Conservation (phyloP, 2,329 filamentous ascomycete species). For the Mycosphaerella arachidis region DNA sequence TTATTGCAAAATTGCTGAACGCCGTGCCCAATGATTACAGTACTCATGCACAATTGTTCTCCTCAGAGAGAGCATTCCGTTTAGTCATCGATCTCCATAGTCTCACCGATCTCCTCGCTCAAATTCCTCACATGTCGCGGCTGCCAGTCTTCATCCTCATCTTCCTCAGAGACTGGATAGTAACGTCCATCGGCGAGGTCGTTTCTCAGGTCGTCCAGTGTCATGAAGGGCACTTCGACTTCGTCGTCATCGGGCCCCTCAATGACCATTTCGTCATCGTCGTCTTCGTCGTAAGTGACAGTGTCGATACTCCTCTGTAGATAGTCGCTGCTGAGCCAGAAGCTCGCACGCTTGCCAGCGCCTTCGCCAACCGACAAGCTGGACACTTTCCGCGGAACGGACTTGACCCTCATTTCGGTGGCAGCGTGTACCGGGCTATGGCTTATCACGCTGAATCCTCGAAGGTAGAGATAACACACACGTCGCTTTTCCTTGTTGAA, state of each 20-base stretch:
- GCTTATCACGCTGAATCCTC: constrained; percentile 75
- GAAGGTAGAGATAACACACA: constrained; percentile 88
- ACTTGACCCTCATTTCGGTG: constrained; percentile 40
- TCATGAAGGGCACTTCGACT: constrained; percentile 32
- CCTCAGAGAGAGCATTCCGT: neutral
- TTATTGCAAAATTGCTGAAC: neutral
- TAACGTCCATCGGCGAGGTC: constrained; percentile 30
- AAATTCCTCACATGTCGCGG: constrained; percentile 25
- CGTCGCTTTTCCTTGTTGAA: constrained; percentile 91
- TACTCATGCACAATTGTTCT: neutral
- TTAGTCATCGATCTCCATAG: constrained; percentile 29
- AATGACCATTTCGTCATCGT: constrained; percentile 30
- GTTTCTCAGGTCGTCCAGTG: constrained; percentile 34
- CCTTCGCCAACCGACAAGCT: constrained; percentile 44
- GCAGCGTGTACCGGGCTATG: constrained; percentile 51
- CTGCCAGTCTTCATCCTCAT: constrained; percentile 14
- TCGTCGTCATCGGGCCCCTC: constrained; percentile 29
- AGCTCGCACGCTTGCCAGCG: constrained; percentile 75
- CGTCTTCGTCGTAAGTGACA: constrained; percentile 29
- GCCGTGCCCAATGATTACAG: neutral
- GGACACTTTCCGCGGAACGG: constrained; percentile 25
- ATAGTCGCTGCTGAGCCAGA: constrained; percentile 74
- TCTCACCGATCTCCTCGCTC: constrained; percentile 31
- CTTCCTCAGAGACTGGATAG: constrained; percentile 24
- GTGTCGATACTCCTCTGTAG: constrained; percentile 23